Conservation (phyloP, 495 filamentous ascomycete species). For the Penicillium chermesinum region DNA sequence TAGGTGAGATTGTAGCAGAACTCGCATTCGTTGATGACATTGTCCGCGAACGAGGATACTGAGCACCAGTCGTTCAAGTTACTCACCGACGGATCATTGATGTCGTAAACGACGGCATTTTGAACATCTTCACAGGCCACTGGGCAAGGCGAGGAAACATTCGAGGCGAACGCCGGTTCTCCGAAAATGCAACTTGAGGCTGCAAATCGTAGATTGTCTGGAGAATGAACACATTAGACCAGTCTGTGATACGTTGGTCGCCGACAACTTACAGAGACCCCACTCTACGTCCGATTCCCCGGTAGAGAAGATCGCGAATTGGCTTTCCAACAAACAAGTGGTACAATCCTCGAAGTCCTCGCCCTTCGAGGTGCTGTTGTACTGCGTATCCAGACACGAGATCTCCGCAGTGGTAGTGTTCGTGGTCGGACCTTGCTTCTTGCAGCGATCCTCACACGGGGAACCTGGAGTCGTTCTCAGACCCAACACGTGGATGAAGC, state of each 20-base stretch:
- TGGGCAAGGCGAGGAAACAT: constrained; percentile 39
- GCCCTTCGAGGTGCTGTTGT: constrained; percentile 37
- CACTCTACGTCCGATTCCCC: constrained; percentile 54
- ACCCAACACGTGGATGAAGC: constrained; percentile 18
- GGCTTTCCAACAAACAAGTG: constrained; percentile 54
- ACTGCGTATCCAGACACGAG: constrained; percentile 48
- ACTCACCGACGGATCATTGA: constrained; percentile 23
- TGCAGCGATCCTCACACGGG: constrained; percentile 47
- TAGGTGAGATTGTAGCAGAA: constrained; percentile 42
- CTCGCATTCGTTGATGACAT: constrained; percentile 39
- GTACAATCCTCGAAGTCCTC: constrained; percentile 53
- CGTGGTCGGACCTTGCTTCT: constrained; percentile 28
- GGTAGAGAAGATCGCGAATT: constrained; percentile 37
- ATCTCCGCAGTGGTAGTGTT: constrained; percentile 50
- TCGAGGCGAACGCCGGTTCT: constrained; percentile 29
- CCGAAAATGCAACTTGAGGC: constrained; percentile 43
- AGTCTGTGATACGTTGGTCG: background rate
- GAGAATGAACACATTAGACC: constrained; percentile 3
- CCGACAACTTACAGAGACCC: constrained; percentile 51
- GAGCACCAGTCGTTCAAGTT: constrained; percentile 33
- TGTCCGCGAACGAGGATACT: constrained; percentile 35
- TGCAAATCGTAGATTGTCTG: constrained; percentile 49
- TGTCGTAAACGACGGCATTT: constrained; percentile 29
- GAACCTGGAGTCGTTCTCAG: constrained; percentile 45
- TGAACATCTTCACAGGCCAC: constrained; percentile 36